phyloP scores from a whole-genome alignment of 2,329 filamentous ascomycete genomes.

The Calonectria leucothoes region DNA sequence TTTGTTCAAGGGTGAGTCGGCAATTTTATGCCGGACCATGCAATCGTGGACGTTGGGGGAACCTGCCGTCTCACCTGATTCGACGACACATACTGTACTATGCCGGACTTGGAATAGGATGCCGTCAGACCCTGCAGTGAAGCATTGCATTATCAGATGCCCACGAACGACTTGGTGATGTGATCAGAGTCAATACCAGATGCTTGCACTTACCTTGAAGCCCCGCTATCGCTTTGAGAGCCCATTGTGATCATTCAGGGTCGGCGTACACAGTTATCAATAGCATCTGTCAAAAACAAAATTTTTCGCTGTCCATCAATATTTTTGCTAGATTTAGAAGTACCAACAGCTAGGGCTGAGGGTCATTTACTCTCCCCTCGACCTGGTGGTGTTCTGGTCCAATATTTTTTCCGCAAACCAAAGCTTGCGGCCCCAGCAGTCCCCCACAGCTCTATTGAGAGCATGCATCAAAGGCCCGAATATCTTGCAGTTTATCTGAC shows the following conservation, averaged over 20 bases:
- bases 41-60: background rate
- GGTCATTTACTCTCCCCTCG: background rate
- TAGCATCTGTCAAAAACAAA: no score
- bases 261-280: background rate
- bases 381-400: background rate
- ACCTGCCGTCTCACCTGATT: background rate
- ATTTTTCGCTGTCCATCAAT: no score
- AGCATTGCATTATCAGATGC: background rate
- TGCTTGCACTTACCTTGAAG: background rate
- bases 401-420: background rate
- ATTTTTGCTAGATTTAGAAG: no score
- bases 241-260: background rate
- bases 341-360: background rate
- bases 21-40: background rate
- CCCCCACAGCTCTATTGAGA: background rate
- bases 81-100: background rate
- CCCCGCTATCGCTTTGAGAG: background rate
- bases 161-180: background rate
- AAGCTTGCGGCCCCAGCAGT: background rate
- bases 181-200: background rate
- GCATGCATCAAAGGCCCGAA: background rate
- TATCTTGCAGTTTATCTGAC: background rate
- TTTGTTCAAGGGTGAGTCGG: background rate
- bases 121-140: background rate
- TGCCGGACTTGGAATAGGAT: background rate